These are phyloP conservation scores for Fragilaria radians DNA, from an alignment of 108 stramenopile species.

Conservation along the genomic window DNA sequence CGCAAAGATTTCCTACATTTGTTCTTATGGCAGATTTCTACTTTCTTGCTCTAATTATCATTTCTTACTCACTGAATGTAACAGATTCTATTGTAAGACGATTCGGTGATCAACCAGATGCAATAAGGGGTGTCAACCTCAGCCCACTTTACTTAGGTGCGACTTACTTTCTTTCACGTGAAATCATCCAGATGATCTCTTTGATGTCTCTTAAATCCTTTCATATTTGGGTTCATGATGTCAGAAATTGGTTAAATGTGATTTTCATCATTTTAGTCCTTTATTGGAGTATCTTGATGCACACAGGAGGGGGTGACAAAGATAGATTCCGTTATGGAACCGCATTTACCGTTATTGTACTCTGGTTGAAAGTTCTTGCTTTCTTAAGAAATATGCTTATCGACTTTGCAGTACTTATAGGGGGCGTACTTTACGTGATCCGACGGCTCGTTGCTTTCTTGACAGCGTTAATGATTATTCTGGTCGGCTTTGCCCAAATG, in stretches of 20 bases:
- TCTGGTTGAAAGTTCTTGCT: conserved; percentile 36
- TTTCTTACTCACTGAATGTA: conserved; percentile 17
- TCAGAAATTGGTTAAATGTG: conserved; percentile 30
- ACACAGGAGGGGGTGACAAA: conserved; percentile 6
- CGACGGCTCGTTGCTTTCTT: conserved; percentile 38
- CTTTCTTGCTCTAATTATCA: conserved; percentile 21
- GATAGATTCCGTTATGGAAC: conserved; percentile 27
- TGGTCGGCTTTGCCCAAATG: conserved; percentile 49
- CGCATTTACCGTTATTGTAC: conserved; percentile 27
- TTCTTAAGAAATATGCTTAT: conserved; percentile 38
- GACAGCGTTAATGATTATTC: conserved; percentile 31
- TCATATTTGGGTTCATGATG: conserved; percentile 13
- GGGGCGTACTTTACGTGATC: conserved; percentile 38
- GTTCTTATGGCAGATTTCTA: conserved; percentile 52
- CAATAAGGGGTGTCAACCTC: background rate
- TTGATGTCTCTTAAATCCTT: conserved; percentile 5
- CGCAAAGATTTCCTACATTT: conserved; percentile 59
- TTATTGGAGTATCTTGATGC: conserved; percentile 9
- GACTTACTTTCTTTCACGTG: conserved; percentile 58
- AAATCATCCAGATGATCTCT: conserved; percentile 49
- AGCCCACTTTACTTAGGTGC: background rate
- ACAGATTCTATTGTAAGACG: conserved; percentile 24
- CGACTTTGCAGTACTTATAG: conserved; percentile 45
- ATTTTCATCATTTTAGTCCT: conserved; percentile 25
- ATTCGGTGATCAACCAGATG: conserved; percentile 8